phyloP scores from a whole-genome alignment of 1,139 yeast species.

The Taphrina betulina region DNA sequence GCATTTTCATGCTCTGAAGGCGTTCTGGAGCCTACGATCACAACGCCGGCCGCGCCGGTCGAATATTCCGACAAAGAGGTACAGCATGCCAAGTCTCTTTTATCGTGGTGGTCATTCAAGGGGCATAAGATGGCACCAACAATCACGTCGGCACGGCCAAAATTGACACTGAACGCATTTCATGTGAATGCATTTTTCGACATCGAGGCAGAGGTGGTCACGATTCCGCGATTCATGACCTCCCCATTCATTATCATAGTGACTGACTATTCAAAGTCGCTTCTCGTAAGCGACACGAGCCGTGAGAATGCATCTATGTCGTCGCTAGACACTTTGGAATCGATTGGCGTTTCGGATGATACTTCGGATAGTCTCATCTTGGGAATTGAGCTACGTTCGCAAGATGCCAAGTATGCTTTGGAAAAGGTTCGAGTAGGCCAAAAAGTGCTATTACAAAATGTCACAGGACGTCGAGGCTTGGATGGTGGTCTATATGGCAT shows the following conservation, averaged over 20 bases:
- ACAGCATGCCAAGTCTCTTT: constrained; percentile 8
- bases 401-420: constrained; percentile 7
- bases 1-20: not conserved
- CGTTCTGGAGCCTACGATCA: not conserved
- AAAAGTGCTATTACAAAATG: not conserved
- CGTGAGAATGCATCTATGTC: not conserved
- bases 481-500: constrained; percentile 4
- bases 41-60: constrained; percentile 12
- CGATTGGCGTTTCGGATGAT: constrained; percentile 5
- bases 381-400: not conserved
- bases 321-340: not conserved
- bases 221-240: not conserved
- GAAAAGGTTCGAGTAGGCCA: not conserved
- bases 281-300: too few species aligned
- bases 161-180: not conserved
- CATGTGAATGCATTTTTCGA: constrained; percentile 2
- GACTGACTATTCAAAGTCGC: constrained; percentile 2
- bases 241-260: constrained; percentile 1
- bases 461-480: not conserved
- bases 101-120: constrained; percentile 4
- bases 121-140: constrained; percentile 1
- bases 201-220: constrained; percentile 1
- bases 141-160: not conserved
- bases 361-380: not conserved
- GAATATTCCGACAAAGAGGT: constrained; percentile 14